A percentile compares a stretch with the other conserved stretches of the same genome.
These are phyloP conservation scores for Trypethelium eluteriae DNA, from an alignment of 495 filamentous ascomycete genomes.

Conservation along the genomic window DNA sequence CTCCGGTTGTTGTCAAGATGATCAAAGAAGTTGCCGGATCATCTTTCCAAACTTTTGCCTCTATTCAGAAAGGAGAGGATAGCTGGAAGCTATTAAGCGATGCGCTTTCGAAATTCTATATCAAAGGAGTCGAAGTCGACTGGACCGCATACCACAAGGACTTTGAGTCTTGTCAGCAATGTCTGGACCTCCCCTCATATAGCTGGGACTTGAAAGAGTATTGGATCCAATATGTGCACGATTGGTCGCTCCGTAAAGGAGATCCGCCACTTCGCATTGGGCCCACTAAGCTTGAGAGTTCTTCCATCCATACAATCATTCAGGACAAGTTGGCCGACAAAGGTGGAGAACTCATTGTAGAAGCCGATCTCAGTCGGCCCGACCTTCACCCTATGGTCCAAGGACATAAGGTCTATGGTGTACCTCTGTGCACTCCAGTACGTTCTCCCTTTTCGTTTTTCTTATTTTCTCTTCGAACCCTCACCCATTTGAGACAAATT, in stretches of 20 bases:
- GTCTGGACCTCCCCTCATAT: slow-evolving; percentile 68
- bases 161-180: slow-evolving; percentile 51
- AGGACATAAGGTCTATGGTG: slow-evolving; percentile 68
- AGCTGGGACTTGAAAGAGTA: slow-evolving; percentile 75
- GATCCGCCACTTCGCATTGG: slow-evolving; percentile 29
- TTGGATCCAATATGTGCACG: slow-evolving; percentile 71
- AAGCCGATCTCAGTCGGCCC: slow-evolving; percentile 58
- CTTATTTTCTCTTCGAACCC: not conserved
- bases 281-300: slow-evolving; percentile 31
- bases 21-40: slow-evolving; percentile 25
- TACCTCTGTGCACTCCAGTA: slow-evolving; percentile 49
- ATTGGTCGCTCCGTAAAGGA: slow-evolving; percentile 46
- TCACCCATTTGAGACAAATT: not conserved
- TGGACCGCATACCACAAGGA: slow-evolving; percentile 77
- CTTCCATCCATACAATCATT: slow-evolving; percentile 37
- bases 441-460: slow-evolving; percentile 6
- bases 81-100: slow-evolving; percentile 57
- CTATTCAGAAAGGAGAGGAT: slow-evolving; percentile 49
- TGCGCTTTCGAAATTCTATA: slow-evolving; percentile 55
- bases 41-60: slow-evolving; percentile 50
- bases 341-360: slow-evolving; percentile 50
- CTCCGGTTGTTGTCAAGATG: slow-evolving; percentile 27
- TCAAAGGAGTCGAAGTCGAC: slow-evolving; percentile 56
- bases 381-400: slow-evolving; percentile 54
- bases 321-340: slow-evolving; percentile 49